Evolutionary conservation across 805 yeast genomes (phyloP), one percentile per base, ranked within the genome.

Genomic region (Candida easanensis): DNA sequence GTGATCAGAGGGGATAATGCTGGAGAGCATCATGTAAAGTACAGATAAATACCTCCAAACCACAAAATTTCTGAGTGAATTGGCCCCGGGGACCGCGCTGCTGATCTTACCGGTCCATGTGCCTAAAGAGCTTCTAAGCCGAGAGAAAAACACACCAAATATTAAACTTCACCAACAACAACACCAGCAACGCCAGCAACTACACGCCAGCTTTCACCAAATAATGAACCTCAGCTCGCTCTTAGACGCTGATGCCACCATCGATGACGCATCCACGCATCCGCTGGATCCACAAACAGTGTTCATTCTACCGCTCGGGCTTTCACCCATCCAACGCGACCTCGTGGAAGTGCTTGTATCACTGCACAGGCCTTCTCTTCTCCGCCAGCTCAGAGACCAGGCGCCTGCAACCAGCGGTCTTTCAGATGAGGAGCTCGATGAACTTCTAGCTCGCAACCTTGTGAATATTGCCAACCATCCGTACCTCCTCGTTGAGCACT

Each of bases 401-500:
- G 8, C 4, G 16, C 13, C 14, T 21, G 15, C 31, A 4, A 9
- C 17, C 5, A 23, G 11, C 11, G 22, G 31, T 5, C 38, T 53
- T 15, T 35, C 42, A 11, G 54, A 53, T 25, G 41, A 40, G 3
- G 71, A 73, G 10, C 57, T 71, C 49, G 60, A 74, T n/a, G 60
- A 66, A 32, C 52, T 77, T 43, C 56, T 76, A 42, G 60, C 68
- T 34, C 68, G 71, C 6, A 80, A 75, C 51, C 57, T 82, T 4
- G 56, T 68, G 28, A 70, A 73, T n/a, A 63, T 81, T 0, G 66
- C 75, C 3, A 79, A 75, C 52, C 90, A 86, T 61, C 88, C 91
- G 2, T 78, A 83, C 33, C 63, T 86, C 31, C 59, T 86, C 33
- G 90, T 85, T 23, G 86, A 84, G 51, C 93, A 86, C 60, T 86